Conservation (phyloP, 1,284 basidiomycete genomes). For the Inonotus obliquus region DNA sequence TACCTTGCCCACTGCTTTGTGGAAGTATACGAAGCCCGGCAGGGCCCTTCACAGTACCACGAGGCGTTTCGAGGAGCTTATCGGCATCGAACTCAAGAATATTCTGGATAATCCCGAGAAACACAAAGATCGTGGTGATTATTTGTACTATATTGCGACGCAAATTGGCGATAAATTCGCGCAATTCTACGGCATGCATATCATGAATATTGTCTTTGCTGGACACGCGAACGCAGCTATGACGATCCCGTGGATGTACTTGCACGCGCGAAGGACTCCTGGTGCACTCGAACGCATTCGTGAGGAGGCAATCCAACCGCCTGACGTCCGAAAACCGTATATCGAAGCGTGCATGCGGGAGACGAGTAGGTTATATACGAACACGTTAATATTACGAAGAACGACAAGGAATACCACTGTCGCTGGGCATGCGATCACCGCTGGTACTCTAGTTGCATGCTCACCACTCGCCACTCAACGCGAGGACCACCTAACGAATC, state of each 20-base stretch:
- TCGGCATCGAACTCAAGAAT: conserved; percentile 1
- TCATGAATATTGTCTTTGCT: conserved; percentile 11
- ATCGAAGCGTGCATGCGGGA: conserved; percentile 16
- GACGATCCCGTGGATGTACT: conserved; percentile 14
- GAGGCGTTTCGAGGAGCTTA: conserved; percentile 11
- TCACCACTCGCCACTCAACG: conserved; percentile 16
- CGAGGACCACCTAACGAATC: background rate
- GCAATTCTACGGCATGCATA: conserved; percentile 7
- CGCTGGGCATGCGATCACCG: background rate
- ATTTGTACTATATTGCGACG: conserved; percentile 8
- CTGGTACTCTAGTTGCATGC: conserved; percentile 12
- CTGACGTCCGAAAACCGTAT: conserved; percentile 8
- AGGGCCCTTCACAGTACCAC: background rate
- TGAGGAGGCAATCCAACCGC: background rate
- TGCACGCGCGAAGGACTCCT: conserved; percentile 13
- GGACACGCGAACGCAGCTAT: conserved; percentile 17
- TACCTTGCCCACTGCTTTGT: conserved; percentile 1
- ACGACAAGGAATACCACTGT: background rate
- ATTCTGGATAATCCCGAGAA: conserved; percentile 14
- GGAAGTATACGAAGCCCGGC: conserved; percentile 6
- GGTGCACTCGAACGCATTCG: conserved; percentile 13
- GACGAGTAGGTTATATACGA: conserved; percentile 15
- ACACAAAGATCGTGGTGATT: conserved; percentile 12
- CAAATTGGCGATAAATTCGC: conserved; percentile 5
- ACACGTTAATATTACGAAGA: conserved; percentile 11